These are phyloP conservation scores for Dianthus caryophyllus DNA, from an alignment of 148 eudicot species.

Conservation along the genomic window DNA sequence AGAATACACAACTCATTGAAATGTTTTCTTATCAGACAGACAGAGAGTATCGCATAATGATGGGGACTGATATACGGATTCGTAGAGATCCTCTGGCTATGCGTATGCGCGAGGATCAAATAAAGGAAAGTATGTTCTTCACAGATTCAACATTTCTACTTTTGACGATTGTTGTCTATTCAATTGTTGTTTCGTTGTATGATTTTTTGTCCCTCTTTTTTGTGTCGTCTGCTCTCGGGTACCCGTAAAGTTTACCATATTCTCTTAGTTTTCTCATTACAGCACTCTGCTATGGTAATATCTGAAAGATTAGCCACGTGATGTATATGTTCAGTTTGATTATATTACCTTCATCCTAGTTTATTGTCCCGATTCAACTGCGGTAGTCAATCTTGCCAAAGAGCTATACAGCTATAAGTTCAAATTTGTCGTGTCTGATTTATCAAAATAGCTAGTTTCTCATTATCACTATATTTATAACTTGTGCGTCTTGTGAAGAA, in stretches of 20 bases:
- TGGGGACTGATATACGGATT: constrained; percentile 87
- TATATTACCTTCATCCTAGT: not conserved
- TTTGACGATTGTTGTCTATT: constrained; percentile 3
- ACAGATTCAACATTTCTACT: not conserved
- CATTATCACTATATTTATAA: too few species aligned
- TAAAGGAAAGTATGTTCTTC: constrained; percentile 73
- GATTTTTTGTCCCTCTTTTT: not conserved
- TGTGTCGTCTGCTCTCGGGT: not conserved
- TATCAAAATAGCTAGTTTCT: too few species aligned
- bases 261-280: not conserved
- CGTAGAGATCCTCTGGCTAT: constrained; percentile 93
- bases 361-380: too few species aligned
- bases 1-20: constrained; percentile 80
- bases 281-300: not conserved
- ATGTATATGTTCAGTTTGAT: not conserved
- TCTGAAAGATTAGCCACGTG: constrained; percentile 8
- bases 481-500: too few species aligned
- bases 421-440: too few species aligned
- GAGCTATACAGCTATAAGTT: too few species aligned
- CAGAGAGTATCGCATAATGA: constrained; percentile 93
- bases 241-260: not conserved
- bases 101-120: constrained; percentile 96
- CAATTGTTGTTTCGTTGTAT: not conserved
- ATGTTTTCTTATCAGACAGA: constrained; percentile 89
- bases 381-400: too few species aligned